These are phyloP conservation scores for Diplogelasinospora grovesii DNA, from an alignment of 495 filamentous ascomycete genomes.

Conservation along the genomic window DNA sequence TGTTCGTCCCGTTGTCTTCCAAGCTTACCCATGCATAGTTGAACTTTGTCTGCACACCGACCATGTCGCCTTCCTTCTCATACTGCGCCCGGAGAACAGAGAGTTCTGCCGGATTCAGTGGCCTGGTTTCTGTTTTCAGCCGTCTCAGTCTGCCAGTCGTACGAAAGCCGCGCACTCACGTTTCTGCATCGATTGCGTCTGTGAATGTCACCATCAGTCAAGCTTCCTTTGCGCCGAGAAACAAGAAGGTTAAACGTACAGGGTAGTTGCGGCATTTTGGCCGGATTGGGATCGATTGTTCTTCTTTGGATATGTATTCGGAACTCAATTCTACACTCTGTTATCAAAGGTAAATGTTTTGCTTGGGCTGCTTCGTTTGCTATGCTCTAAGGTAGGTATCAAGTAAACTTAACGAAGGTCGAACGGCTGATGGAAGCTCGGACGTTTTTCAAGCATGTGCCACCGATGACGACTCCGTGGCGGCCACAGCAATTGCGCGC, in stretches of 20 bases:
- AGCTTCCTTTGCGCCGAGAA: too few species aligned
- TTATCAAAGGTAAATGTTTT: too few species aligned
- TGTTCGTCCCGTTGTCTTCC: too few species aligned
- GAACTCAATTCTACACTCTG: too few species aligned
- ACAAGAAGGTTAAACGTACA: constrained; percentile 54
- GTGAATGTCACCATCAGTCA: constrained; percentile 6
- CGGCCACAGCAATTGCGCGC: constrained; percentile 4
- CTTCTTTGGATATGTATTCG: too few species aligned
- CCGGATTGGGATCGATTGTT: not conserved
- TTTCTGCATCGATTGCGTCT: constrained; percentile 98
- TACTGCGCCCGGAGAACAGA: constrained; percentile 88
- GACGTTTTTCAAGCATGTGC: constrained; percentile 20
- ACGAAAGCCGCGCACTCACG: constrained; percentile 45
- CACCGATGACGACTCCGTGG: constrained; percentile 27
- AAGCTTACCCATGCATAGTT: constrained; percentile 90
- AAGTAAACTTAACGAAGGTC: constrained; percentile 2
- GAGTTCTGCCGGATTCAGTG: constrained; percentile 82
- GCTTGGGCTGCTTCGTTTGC: too few species aligned
- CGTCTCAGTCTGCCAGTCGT: not conserved
- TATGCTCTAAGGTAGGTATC: not conserved
- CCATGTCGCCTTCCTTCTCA: constrained; percentile 93
- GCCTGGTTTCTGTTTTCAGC: too few species aligned
- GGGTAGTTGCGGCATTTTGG: constrained; percentile 60
- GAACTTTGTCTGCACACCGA: constrained; percentile 97
- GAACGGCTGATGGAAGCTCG: constrained; percentile 14